A percentile compares a stretch with the other conserved stretches of the same genome.
Conservation (phyloP, 306 rosid species). For the Acacia confusa region DNA sequence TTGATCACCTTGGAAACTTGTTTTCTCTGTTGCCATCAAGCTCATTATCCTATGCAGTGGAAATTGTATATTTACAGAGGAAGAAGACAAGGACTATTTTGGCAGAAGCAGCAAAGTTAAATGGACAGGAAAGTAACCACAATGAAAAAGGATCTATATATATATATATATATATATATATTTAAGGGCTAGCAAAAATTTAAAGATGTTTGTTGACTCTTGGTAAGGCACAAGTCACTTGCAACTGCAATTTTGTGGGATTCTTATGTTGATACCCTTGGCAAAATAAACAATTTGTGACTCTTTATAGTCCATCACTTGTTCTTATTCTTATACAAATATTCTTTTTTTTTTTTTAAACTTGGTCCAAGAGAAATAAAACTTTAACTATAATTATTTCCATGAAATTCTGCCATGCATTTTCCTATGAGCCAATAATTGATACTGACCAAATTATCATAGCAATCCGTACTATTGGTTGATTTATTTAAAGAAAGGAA, state of each 20-base stretch:
- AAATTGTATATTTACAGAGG: not conserved
- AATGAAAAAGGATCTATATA: not conserved
- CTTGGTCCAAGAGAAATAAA: conserved; percentile 14
- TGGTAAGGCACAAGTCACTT: not conserved
- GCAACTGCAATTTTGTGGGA: not conserved
- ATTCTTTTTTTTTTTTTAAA: not conserved
- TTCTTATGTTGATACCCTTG: conserved; percentile 15
- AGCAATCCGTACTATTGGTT: too few relatives aligned
- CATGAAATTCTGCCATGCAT: not conserved
- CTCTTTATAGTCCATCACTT: conserved; percentile 19
- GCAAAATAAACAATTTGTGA: conserved; percentile 33
- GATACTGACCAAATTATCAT: not conserved
- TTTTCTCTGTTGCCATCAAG: not conserved
- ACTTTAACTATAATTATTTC: not conserved
- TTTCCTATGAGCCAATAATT: not conserved
- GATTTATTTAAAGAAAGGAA: too few relatives aligned
- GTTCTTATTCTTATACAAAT: not conserved
- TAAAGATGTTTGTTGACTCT: not conserved
- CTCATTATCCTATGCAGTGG: not conserved
- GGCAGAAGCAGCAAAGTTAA: not conserved
- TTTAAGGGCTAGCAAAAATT: not conserved
- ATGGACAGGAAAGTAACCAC: not conserved
- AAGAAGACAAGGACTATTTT: not conserved
- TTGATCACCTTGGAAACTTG: not conserved
- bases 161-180: too few relatives aligned